phyloP scores from a whole-genome alignment of 2,329 filamentous ascomycete genomes.

The Penicillium psychrosexuale region DNA sequence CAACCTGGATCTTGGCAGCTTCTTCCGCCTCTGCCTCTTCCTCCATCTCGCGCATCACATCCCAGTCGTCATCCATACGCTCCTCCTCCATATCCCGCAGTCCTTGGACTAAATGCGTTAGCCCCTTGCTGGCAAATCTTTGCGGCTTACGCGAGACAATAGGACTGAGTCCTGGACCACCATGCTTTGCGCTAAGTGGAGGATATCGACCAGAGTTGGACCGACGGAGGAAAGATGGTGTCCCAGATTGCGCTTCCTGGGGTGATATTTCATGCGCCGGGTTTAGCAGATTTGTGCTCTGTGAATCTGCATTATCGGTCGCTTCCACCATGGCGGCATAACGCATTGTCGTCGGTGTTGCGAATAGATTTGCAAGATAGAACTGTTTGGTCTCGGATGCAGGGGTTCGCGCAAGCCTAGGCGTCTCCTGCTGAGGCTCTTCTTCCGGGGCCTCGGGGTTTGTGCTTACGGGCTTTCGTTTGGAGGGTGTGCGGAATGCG shows the following conservation, averaged over 20 bases:
- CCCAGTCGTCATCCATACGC: conserved; percentile 42
- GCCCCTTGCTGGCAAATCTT: conserved; percentile 39
- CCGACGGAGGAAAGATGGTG: conserved; percentile 41
- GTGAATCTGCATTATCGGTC: conserved; percentile 21
- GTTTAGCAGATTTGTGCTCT: conserved; percentile 7
- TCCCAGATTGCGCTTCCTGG: conserved; percentile 30
- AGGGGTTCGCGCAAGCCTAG: conserved; percentile 37
- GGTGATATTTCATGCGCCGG: conserved; percentile 1
- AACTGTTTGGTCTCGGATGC: conserved; percentile 45
- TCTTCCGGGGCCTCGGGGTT: conserved; percentile 31
- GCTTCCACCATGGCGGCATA: conserved; percentile 42
- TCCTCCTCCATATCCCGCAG: conserved; percentile 43
- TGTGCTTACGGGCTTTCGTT: conserved; percentile 27
- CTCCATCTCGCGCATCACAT: conserved; percentile 46
- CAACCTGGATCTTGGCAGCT: conserved; percentile 31
- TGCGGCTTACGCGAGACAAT: conserved; percentile 37
- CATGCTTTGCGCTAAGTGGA: conserved; percentile 10
- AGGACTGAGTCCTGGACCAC: conserved; percentile 33
- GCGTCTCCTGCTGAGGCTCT: conserved; percentile 25
- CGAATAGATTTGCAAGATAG: conserved; percentile 46
- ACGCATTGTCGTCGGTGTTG: conserved; percentile 45
- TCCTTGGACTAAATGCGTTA: conserved; percentile 40
- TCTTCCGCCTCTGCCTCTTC: conserved; percentile 30
- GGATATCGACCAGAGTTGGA: conserved; percentile 33
- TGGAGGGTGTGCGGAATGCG: conserved; percentile 39